Evolutionary conservation across 78 protist species (phyloP).

Genomic region (Guillardia theta): DNA sequence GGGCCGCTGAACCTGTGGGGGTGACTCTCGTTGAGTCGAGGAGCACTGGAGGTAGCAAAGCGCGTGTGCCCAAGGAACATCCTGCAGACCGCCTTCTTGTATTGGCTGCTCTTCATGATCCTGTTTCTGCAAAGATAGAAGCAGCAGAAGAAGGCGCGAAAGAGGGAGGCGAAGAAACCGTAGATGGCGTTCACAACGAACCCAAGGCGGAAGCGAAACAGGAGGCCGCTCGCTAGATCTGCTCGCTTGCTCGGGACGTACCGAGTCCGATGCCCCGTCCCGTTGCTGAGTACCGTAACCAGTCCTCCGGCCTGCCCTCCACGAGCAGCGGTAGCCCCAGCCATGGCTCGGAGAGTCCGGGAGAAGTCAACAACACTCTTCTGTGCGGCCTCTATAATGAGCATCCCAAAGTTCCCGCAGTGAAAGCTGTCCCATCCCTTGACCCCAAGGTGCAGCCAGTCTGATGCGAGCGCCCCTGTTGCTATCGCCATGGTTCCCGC

Average conservation of each 20-base stretch:
- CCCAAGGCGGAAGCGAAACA: not conserved
- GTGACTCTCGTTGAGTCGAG: not conserved
- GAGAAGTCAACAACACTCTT: not conserved
- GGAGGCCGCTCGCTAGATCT: not conserved
- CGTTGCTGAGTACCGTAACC: not conserved
- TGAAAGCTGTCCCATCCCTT: too few relatives aligned
- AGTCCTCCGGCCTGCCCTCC: slow-evolving; percentile 44
- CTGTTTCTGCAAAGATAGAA: not conserved
- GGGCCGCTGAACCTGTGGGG: slow-evolving; percentile 27
- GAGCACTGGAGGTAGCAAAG: slow-evolving; percentile 30
- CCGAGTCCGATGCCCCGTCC: not conserved
- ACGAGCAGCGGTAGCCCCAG: not conserved
- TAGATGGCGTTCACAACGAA: not conserved
- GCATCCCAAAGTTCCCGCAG: slow-evolving; percentile 35
- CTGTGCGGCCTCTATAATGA: not conserved
- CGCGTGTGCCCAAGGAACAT: slow-evolving; percentile 46
- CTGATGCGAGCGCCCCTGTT: too few relatives aligned
- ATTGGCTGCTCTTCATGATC: not conserved
- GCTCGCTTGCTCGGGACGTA: slow-evolving; percentile 23
- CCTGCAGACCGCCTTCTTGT: not conserved
- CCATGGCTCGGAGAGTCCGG: not conserved
- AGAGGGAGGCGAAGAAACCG: not conserved
- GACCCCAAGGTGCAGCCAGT: too few relatives aligned
- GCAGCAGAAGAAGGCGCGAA: not conserved
- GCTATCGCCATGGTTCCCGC: too few relatives aligned